These are phyloP conservation scores for Silene coronaria DNA, from an alignment of 179 eudicot species.

Conservation along the genomic window DNA sequence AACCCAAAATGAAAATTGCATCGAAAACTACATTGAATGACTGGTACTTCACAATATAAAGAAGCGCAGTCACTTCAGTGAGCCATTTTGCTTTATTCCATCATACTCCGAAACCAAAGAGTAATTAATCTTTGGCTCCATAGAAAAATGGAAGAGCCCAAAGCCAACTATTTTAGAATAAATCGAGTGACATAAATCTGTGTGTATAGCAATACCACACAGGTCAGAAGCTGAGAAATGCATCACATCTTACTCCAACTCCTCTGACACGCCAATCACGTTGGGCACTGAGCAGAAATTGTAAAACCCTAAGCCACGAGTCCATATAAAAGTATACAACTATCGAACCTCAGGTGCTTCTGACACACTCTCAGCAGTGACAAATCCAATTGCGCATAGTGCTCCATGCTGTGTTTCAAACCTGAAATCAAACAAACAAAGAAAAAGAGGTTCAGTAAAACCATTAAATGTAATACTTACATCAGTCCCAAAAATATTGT, in stretches of 20 bases:
- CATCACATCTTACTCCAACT: background rate
- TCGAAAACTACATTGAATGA: no score
- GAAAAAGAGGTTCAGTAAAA: slow-evolving; percentile 13
- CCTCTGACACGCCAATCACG: background rate
- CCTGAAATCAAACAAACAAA: slow-evolving; percentile 35
- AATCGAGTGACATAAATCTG: background rate
- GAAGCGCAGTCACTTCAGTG: no score
- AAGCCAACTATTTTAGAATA: no score
- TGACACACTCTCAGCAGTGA: slow-evolving; percentile 65
- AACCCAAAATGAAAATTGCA: no score
- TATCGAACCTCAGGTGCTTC: slow-evolving; percentile 47
- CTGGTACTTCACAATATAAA: no score
- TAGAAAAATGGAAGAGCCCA: no score
- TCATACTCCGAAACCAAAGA: no score
- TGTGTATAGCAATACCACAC: background rate
- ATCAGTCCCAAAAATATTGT: background rate
- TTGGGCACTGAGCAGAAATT: background rate
- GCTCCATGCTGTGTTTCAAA: slow-evolving; percentile 84
- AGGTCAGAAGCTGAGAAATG: background rate
- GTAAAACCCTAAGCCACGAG: slow-evolving; percentile 1
- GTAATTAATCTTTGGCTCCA: no score
- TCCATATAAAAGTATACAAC: slow-evolving; percentile 1
- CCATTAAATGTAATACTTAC: background rate
- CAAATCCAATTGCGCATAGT: slow-evolving; percentile 77
- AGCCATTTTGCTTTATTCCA: no score